Percentiles rank a stretch among this genome's conserved stretches.
Conservation (phyloP, 768 basidiomycete species). For the Naganishia vaughanmartiniae region DNA sequence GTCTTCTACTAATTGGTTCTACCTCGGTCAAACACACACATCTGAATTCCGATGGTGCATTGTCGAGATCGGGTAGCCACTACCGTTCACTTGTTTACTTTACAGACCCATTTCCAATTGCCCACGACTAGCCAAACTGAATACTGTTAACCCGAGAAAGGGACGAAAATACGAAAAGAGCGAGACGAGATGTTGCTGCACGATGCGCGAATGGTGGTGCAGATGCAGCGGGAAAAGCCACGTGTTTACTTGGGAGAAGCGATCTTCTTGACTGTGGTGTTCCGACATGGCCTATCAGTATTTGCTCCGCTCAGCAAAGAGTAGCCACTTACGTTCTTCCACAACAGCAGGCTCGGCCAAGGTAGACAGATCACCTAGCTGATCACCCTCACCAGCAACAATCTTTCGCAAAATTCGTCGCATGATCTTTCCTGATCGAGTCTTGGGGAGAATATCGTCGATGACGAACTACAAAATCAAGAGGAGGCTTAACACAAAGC, state of each 20-base stretch:
- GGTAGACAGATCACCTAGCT: slow-evolving; percentile 91
- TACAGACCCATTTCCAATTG: neutral
- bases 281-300: neutral
- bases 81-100: slow-evolving; percentile 4
- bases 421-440: slow-evolving; percentile 93
- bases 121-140: neutral
- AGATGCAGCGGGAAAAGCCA: neutral
- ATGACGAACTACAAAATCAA: slow-evolving; percentile 39
- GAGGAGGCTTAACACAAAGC: slow-evolving; percentile 1
- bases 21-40: neutral
- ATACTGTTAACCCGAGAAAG: neutral
- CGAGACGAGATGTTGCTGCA: neutral
- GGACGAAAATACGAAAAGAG: slow-evolving; percentile 16
- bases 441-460: slow-evolving; percentile 77
- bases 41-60: neutral
- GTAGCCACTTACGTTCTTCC: slow-evolving; percentile 55
- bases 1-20: neutral
- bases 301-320: slow-evolving; percentile 44
- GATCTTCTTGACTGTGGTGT: slow-evolving; percentile 22
- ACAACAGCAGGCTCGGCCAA: slow-evolving; percentile 84
- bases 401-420: slow-evolving; percentile 95
- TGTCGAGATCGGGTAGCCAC: neutral
- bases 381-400: slow-evolving; percentile 74
- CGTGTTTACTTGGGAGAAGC: slow-evolving; percentile 6
- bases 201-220: too few species aligned